Evolutionary conservation across 1,284 basidiomycete species (phyloP).

Genomic region (Cryptococcus deneoformans): DNA sequence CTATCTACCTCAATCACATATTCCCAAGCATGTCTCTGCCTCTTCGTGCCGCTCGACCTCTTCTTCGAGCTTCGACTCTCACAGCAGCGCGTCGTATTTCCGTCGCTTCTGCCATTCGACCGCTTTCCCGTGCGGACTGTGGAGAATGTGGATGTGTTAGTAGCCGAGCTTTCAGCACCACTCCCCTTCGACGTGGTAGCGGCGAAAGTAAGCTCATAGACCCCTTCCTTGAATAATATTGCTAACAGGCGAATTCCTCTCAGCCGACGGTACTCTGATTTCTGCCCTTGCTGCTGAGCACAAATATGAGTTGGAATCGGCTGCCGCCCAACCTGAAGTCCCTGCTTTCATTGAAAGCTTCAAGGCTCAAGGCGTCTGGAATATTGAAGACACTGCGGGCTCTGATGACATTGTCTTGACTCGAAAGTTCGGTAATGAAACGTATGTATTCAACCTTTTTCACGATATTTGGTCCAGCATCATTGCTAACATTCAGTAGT

Average conservation of each 20-base stretch:
- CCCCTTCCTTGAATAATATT: background rate
- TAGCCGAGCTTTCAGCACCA: slow-evolving; percentile 32
- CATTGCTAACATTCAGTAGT: slow-evolving; percentile 21
- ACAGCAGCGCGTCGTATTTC: slow-evolving; percentile 16
- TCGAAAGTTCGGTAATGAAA: slow-evolving; percentile 88
- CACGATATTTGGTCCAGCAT: background rate
- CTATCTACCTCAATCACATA: background rate
- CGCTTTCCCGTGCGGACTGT: slow-evolving; percentile 4
- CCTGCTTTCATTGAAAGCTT: slow-evolving; percentile 80
- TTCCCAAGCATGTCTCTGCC: slow-evolving; percentile 14
- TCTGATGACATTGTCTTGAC: slow-evolving; percentile 79
- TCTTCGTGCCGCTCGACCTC: slow-evolving; percentile 28
- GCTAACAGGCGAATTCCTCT: background rate
- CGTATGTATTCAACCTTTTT: slow-evolving; percentile 55
- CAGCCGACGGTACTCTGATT: slow-evolving; percentile 53
- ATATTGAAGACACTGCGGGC: slow-evolving; percentile 71
- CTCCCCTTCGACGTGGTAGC: slow-evolving; percentile 29
- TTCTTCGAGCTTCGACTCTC: slow-evolving; percentile 20
- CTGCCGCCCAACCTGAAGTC: slow-evolving; percentile 51
- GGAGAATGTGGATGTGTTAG: background rate
- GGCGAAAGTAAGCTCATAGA: slow-evolving; percentile 42
- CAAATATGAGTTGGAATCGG: slow-evolving; percentile 71
- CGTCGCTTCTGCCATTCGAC: slow-evolving; percentile 1
- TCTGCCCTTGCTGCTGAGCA: slow-evolving; percentile 80
- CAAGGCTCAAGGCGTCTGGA: slow-evolving; percentile 72